A percentile compares a stretch with the other conserved stretches of the same genome.
Conservation (phyloP, 805 yeast species). For the Suhomyces sp. region DNA sequence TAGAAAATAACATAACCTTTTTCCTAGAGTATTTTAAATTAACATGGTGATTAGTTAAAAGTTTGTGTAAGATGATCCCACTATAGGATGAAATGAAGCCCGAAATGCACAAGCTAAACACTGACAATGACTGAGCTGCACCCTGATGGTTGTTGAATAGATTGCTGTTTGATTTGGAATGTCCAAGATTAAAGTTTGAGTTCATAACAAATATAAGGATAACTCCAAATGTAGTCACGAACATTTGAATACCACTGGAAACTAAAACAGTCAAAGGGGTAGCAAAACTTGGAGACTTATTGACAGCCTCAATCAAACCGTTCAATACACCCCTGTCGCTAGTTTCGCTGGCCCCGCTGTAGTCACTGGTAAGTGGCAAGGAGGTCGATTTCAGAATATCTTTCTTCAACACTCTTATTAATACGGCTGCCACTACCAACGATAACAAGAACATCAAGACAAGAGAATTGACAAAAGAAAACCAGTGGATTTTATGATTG, state of each 20-base stretch:
- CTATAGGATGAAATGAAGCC: constrained; percentile 74
- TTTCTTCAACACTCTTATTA: constrained; percentile 52
- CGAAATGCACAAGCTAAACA: constrained; percentile 60
- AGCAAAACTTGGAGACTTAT: constrained; percentile 49
- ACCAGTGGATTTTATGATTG: constrained; percentile 63
- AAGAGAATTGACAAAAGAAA: constrained; percentile 68
- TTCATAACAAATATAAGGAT: constrained; percentile 48
- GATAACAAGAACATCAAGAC: constrained; percentile 62
- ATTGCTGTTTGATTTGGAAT: constrained; percentile 42
- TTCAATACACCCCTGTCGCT: constrained; percentile 18
- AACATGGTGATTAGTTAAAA: constrained; percentile 44
- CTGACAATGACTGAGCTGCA: constrained; percentile 59
- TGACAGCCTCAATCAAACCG: constrained; percentile 51
- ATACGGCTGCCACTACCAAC: constrained; percentile 60
- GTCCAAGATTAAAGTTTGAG: constrained; percentile 23
- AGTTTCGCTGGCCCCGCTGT: constrained; percentile 1
- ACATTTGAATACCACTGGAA: constrained; percentile 73
- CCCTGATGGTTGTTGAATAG: constrained; percentile 67
- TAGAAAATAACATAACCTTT: constrained; percentile 17
- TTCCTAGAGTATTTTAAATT: constrained; percentile 17
- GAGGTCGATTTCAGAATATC: constrained; percentile 38
- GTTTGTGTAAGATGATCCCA: constrained; percentile 60
- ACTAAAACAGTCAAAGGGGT: constrained; percentile 53
- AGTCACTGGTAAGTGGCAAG: constrained; percentile 10
- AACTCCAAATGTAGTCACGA: constrained; percentile 63